Evolutionary conservation across 495 filamentous ascomycete genomes (phyloP), one percentile per base, ranked within the genome.

Genomic region (Paragyromitra xinjiangensis): DNA sequence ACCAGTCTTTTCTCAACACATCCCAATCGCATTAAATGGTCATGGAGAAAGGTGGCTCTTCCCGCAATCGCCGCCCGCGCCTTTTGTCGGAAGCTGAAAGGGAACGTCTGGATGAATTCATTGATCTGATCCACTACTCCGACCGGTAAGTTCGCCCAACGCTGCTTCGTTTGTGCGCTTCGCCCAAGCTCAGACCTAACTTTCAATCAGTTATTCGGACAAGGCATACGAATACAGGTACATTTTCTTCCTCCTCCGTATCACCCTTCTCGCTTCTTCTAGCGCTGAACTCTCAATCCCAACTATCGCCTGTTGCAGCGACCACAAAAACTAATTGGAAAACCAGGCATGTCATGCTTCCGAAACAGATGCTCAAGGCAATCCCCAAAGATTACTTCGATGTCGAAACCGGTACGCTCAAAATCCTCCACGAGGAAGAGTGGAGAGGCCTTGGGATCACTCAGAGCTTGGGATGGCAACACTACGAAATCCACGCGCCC

Each of bases 401-500:
- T 81, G 88, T 89, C 40, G 85, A 90, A 22, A 94, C 97, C 79
- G 95, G 95, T 48, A 98, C 95, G 6, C 86, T 99, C 85, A 99
- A 99, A 85, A 85, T 99, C 73, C 86, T 99, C 62, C 97, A 95
- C 93, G 95, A 99, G 84, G 96, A 98, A 64, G 95, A 99, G 84
- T 99, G 95, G 95, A 88, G 95, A 82, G 93, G 92, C 4, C 87
- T 99, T 81, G 95, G 95, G 39, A 99, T 99, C 77, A 98, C 95
- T 76, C 68, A 98, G 94, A 98, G 96, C 84, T 86, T 98, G 77
- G 95, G 95, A 34, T 99, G 95, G 95, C 94, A 98, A 82, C 95
- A 99, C 84, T 99, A 99, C 79, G 95, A 99, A 84, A 95, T 98
- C 67, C 95, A 99, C 83, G 96, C 97, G 84, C 95, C 95, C 45